A percentile compares a stretch with the other conserved stretches of the same genome.
Conservation (phyloP, 768 basidiomycete species). For the Rhodocollybia butyracea region DNA sequence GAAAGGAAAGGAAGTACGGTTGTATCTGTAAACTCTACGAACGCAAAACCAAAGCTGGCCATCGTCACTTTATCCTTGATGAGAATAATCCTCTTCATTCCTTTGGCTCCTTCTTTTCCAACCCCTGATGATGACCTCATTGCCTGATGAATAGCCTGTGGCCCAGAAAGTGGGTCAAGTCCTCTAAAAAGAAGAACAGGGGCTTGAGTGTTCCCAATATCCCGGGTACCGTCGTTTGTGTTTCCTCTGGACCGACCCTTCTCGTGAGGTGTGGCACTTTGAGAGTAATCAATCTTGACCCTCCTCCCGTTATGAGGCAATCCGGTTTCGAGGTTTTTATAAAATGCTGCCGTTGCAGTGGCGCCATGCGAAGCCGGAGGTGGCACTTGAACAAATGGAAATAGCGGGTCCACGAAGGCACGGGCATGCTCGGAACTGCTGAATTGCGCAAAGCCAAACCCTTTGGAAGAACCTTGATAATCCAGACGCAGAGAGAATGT, state of each 20-base stretch:
- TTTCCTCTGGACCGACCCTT: constrained; percentile 61
- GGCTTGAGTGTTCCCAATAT: constrained; percentile 85
- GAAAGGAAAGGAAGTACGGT: constrained; percentile 48
- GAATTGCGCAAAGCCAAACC: constrained; percentile 97
- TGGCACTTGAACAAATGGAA: constrained; percentile 91
- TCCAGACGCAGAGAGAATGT: constrained; percentile 64
- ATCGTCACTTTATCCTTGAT: constrained; percentile 87
- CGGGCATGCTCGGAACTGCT: constrained; percentile 80
- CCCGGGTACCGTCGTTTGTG: constrained; percentile 90
- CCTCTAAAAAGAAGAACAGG: constrained; percentile 88
- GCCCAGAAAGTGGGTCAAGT: constrained; percentile 83
- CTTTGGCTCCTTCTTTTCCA: constrained; percentile 74
- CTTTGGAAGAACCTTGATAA: constrained; percentile 87
- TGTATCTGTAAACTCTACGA: constrained; percentile 86
- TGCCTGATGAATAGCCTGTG: constrained; percentile 82
- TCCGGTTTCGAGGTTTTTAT: constrained; percentile 72
- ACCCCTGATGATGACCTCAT: constrained; percentile 81
- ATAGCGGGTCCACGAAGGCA: constrained; percentile 86
- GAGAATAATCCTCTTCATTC: constrained; percentile 84
- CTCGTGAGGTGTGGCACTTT: constrained; percentile 74
- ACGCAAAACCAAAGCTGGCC: constrained; percentile 91
- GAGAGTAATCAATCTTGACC: constrained; percentile 95
- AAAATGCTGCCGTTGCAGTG: constrained; percentile 65
- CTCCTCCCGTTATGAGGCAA: constrained; percentile 74
- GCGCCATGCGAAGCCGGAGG: constrained; percentile 87